phyloP scores from a whole-genome alignment of 306 rosid species.

The Fragaria ananassa region DNA sequence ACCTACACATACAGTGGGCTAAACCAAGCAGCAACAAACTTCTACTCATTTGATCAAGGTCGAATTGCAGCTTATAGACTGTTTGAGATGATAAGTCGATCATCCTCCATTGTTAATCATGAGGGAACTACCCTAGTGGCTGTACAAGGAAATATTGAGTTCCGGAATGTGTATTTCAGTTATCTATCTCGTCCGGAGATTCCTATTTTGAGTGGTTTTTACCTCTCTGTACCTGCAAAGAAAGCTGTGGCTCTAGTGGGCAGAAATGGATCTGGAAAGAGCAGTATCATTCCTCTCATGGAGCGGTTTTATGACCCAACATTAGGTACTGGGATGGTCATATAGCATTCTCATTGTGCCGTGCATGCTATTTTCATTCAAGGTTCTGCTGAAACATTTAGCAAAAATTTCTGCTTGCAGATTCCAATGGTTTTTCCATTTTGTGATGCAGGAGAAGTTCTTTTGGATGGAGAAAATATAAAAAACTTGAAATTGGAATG shows the following conservation, averaged over 20 bases:
- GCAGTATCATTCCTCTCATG: conserved; percentile 99
- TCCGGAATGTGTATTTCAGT: conserved; percentile 96
- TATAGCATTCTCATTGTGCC: neutral
- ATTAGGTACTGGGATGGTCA: conserved; percentile 50
- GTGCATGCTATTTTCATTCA: conserved; percentile 3
- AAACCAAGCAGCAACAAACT: conserved; percentile 99
- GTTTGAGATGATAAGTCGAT: conserved; percentile 98
- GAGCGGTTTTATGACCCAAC: conserved; percentile 99
- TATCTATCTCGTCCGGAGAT: conserved; percentile 99
- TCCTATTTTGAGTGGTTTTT: conserved; percentile 97
- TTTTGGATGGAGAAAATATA: conserved; percentile 97
- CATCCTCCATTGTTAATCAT: conserved; percentile 75
- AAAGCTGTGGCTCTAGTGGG: conserved; percentile 99
- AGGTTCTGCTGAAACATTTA: conserved; percentile 7
- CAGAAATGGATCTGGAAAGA: conserved; percentile 98
- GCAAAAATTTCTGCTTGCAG: conserved; percentile 18
- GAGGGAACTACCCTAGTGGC: conserved; percentile 69
- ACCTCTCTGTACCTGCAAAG: conserved; percentile 97
- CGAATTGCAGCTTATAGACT: conserved; percentile 98
- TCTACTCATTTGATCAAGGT: conserved; percentile 99
- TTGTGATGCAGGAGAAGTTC: conserved; percentile 95
- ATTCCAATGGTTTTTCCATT: conserved; percentile 24
- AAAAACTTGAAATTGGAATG: conserved; percentile 89
- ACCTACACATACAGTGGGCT: conserved; percentile 58
- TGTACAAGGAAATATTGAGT: conserved; percentile 95